phyloP scores from a whole-genome alignment of 768 basidiomycete species.

The Naganishia randhawae region DNA sequence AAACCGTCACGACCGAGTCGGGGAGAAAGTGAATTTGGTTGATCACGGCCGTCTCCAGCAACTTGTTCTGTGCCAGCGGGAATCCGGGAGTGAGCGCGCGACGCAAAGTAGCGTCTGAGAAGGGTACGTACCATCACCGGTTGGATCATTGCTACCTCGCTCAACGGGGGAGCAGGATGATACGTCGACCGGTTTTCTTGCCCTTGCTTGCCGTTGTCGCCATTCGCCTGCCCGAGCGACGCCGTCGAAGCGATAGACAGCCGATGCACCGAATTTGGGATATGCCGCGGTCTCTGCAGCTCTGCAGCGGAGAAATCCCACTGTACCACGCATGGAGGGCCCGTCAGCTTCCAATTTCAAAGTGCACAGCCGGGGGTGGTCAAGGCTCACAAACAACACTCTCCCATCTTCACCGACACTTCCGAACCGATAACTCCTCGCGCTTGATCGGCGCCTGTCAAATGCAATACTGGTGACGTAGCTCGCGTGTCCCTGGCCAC shows the following conservation, averaged over 20 bases:
- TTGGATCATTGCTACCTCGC: slow-evolving; percentile 83
- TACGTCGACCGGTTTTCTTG: slow-evolving; percentile 50
- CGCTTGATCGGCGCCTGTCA: slow-evolving; percentile 81
- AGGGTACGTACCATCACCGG: slow-evolving; percentile 69
- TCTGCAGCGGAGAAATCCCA: slow-evolving; percentile 93
- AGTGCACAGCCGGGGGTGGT: slow-evolving; percentile 54
- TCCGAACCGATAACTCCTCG: slow-evolving; percentile 86
- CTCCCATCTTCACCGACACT: slow-evolving; percentile 98
- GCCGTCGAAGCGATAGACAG: slow-evolving; percentile 73
- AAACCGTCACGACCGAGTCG: slow-evolving; percentile 71
- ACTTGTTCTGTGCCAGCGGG: slow-evolving; percentile 64
- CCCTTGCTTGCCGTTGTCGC: slow-evolving; percentile 52
- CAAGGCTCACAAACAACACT: slow-evolving; percentile 60
- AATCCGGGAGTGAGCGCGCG: background rate
- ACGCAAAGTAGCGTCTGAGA: slow-evolving; percentile 1
- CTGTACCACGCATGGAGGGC: slow-evolving; percentile 51
- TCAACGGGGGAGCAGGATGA: slow-evolving; percentile 84
- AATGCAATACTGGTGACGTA: slow-evolving; percentile 87
- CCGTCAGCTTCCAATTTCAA: slow-evolving; percentile 56
- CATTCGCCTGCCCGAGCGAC: slow-evolving; percentile 59
- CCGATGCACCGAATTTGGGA: slow-evolving; percentile 58
- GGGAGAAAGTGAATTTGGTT: slow-evolving; percentile 73
- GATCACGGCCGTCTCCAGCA: slow-evolving; percentile 74
- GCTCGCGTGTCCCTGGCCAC: slow-evolving; percentile 94
- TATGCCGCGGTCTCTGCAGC: slow-evolving; percentile 77